Percentiles rank a stretch among this genome's conserved stretches.
phyloP scores from a whole-genome alignment of 2,329 filamentous ascomycete genomes.

The Stachybotrys echinatus region DNA sequence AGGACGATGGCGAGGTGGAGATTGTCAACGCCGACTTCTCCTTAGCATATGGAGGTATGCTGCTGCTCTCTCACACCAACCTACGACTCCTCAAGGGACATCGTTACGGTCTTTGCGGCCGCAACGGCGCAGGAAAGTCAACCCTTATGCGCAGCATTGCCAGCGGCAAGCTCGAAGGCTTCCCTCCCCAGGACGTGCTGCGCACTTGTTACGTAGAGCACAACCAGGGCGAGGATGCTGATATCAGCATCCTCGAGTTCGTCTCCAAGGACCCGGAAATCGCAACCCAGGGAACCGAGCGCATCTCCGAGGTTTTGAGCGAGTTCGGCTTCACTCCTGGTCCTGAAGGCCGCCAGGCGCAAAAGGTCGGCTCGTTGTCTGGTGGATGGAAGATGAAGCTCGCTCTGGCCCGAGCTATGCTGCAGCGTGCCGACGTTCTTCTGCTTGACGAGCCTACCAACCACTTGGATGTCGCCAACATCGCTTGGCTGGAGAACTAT shows the following conservation, averaged over 20 bases:
- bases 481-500: slow-evolving; percentile 93
- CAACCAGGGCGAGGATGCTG: slow-evolving; percentile 96
- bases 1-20: slow-evolving; percentile 87
- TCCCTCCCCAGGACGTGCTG: slow-evolving; percentile 86
- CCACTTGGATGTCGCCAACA: slow-evolving; percentile 93
- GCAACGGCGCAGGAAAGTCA: slow-evolving; percentile 98
- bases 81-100: slow-evolving; percentile 92
- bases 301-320: slow-evolving; percentile 75
- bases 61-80: slow-evolving; percentile 93
- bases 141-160: slow-evolving; percentile 97
- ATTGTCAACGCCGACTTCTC: slow-evolving; percentile 99
- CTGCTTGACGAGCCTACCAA: slow-evolving; percentile 98
- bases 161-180: slow-evolving; percentile 92
- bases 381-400: slow-evolving; percentile 99
- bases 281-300: slow-evolving; percentile 68
- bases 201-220: slow-evolving; percentile 98
- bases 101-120: slow-evolving; percentile 92
- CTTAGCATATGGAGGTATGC: slow-evolving; percentile 94
- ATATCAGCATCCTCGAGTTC: slow-evolving; percentile 92
- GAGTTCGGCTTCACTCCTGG: slow-evolving; percentile 94
- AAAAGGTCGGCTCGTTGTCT: slow-evolving; percentile 89
- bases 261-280: slow-evolving; percentile 86
- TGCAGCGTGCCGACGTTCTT: slow-evolving; percentile 93
- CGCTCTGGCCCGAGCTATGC: slow-evolving; percentile 90
- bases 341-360: slow-evolving; percentile 79